These are phyloP conservation scores for Hibiscus trionum DNA, from an alignment of 345 rosid genomes.

Conservation along the genomic window DNA sequence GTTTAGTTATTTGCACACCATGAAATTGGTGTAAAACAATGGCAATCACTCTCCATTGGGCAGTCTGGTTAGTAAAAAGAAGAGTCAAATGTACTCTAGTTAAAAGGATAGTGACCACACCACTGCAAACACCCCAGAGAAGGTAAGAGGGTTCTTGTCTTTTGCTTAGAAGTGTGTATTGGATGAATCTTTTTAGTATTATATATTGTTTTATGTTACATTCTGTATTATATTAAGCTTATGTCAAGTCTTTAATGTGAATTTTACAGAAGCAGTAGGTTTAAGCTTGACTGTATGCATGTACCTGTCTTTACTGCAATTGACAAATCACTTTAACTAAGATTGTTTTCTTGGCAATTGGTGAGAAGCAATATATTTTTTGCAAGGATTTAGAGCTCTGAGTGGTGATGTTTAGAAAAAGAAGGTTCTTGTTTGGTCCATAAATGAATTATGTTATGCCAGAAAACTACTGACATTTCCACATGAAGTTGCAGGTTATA, in stretches of 20 bases:
- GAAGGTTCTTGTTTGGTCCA: neutral
- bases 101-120: constrained; percentile 22
- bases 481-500: constrained; percentile 13
- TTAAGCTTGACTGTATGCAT: constrained; percentile 1
- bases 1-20: constrained; percentile 15
- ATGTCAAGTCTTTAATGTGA: neutral
- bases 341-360: neutral
- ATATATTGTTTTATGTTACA: neutral
- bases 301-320: constrained; percentile 17
- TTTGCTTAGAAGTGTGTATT: neutral
- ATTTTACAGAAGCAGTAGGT: neutral
- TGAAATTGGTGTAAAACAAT: neutral
- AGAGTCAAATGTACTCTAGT: constrained; percentile 32
- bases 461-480: constrained; percentile 3
- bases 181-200: too few relatives aligned
- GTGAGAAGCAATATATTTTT: neutral
- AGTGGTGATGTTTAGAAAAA: neutral
- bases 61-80: constrained; percentile 36
- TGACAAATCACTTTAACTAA: constrained; percentile 5
- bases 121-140: constrained; percentile 8
- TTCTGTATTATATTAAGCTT: neutral
- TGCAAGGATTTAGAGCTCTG: constrained; percentile 6
- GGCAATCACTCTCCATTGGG: neutral
- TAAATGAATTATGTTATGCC: neutral
- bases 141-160: constrained; percentile 15